Base-by-base conservation (phyloP, 352 stramenopile species). In the Phytophthora pisi region DNA sequence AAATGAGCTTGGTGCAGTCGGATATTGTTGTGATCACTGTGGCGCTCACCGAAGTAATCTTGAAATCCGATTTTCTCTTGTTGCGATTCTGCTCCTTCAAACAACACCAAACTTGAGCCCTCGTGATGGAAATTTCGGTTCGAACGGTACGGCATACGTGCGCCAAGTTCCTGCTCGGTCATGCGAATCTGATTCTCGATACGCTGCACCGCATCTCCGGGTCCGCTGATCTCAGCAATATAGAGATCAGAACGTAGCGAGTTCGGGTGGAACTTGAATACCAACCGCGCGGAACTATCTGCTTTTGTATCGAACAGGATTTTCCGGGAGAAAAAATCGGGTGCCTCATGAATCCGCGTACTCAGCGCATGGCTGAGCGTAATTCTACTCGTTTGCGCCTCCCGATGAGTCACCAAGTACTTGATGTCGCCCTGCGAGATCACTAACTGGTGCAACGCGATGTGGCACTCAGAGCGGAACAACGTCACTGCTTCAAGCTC, bases 281-380 rank as follows among this genome's bases (percentile, higher is more conserved):
- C 30, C 34, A 76, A 68, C 45, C 70, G 81, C 11, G 72, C 73
- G 5, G 56, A 73, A 50, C 61, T 68, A 4, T 77, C 61, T 13
- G 78, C 61, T 49, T 83, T 72, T 5, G 76, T 68, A 50, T 87
- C 76, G 20, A 81, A 78, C 16, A 91, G 34, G 20, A 94, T 84
- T 66, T 94, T 92, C 18, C 77, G 73, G 1, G 82, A 79, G 30
- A 86, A 90, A 40, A 94, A 94, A 20, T 89, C 81, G 6, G 73
- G 78, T 0, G 77, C 78, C 7, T 79, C 73, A 13, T 82, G 74
- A 30, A 94, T 68, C 1, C 80, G 79, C 42, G 77, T 80, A 53
- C 84, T 94, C 10, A 94, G 55, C 6, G 86, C 86, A 30, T 88
- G 83, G 51, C 84, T 94, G 13, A 94, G 78, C 40, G 83, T 92